Base-by-base conservation (phyloP, 1,139 yeast genomes). In the Suhomyces atakaporum region DNA sequence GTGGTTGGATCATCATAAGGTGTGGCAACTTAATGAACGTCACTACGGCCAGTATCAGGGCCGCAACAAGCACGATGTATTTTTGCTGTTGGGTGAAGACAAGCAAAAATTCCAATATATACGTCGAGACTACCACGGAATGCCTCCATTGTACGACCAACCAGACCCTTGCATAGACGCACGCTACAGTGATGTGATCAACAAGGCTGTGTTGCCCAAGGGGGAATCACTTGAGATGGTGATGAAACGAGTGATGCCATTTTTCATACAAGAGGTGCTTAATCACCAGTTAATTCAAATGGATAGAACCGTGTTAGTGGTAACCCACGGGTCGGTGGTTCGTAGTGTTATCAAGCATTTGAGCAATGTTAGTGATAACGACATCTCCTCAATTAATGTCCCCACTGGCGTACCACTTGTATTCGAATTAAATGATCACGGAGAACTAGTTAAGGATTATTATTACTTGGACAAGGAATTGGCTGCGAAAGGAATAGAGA, bases 41-140 rank as follows among this genome's bases (percentile, higher is more conserved):
- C 94, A 84, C 58, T 84, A 85, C 56, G 95, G 95, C 1, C 66
- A 74, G 21, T 74, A 83, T 55, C 94, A 84, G 59, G 92, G 92
- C n/a, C 64, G 72, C 29, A 69, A 79, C 38, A 81, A 83, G 51
- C 71, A 73, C 32, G 72, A 72, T 13, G 73, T 82, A 3, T 60
- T 75, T 42, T 47, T 63, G 25, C 63, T 75, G 49, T 73, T 76
- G 39, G 87, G 86, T 7, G 66, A 75, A 43, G 78, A 77, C 19
- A 62, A 77, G 51, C 77, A 77, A 16, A 63, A 79, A 50, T 84
- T 77, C 57, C 81, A 80, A 72, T 77, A 63, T 48, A 76, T 83
- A 54, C 70, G 95, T 51, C 69, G 95, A 47, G 78, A 82, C 31
- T 83, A 69, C 51, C 62, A 74, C 34, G 94, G 90, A 4, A 66